Evolutionary conservation across 768 basidiomycete species (phyloP), one percentile per base, ranked within the genome.

Genomic region (Clathrus columnatus): DNA sequence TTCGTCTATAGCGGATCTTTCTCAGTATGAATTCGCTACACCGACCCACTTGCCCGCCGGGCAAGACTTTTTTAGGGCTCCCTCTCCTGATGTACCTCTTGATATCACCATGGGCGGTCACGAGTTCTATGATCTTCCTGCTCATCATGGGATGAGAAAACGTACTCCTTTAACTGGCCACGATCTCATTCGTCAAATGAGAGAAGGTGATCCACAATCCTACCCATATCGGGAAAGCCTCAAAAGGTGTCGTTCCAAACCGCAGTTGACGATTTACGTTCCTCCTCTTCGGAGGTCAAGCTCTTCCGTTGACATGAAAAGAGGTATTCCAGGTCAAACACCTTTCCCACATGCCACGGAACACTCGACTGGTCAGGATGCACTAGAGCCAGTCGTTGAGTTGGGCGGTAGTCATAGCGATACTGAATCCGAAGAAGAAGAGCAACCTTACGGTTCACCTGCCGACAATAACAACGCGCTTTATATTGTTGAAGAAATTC

Each of bases 231-330:
- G 24, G 5, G 42, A 41, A 20, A 21, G 23, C 5, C 18, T n/a
- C 14, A 41, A 53, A 42, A 55, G 32, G 24, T 27, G 46, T 3
- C 10, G 44, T 18, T 18, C 30, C 23, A 55, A 48, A 21, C 54
- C 54, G 11, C 54, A 30, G 2, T 36, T 55, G 42, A 55, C 54
- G 26, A 55, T 55, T 30, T 20, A 44, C 5, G 54, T 55, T 7
- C 54, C 54, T n/a, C 16, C 41, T 20, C 36, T 29, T 42, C 11
- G n/a, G 5, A 21, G 7, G 23, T 26, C 51, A 24, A 32, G 36
- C n/a, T 36, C 36, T 4, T 36, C 36, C 2, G n/a, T 36, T 8
- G 36, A 36, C 10, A 4, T 36, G 11, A n/a, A 14, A n/a, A 36
- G n/a, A 11, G 36, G 36, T 14, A 36, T 14, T 36, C 36, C 36